Evolutionary conservation across 2,329 filamentous ascomycete species (phyloP).

Genomic region (Colletotrichum sp.): DNA sequence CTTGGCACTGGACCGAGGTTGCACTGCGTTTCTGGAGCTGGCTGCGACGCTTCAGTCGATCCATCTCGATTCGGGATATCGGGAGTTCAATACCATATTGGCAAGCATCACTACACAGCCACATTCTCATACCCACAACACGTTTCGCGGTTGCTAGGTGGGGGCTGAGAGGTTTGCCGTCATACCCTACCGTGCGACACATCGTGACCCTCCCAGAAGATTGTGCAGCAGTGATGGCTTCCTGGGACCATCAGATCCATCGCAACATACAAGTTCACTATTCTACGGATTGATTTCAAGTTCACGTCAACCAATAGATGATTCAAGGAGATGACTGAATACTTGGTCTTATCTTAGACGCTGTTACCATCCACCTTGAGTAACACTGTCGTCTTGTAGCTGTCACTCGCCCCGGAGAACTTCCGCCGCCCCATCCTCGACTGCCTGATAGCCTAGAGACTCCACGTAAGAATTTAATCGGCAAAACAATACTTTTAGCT

Average conservation of each 20-base stretch:
- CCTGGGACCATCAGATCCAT: neutral
- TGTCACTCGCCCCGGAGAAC: neutral
- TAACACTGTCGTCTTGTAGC: neutral
- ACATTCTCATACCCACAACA: neutral
- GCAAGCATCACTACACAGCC: neutral
- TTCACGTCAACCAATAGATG: neutral
- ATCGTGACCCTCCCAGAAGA: neutral
- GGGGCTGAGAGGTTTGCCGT: neutral
- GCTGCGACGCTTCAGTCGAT: neutral
- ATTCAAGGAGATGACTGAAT: neutral
- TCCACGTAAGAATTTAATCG: neutral
- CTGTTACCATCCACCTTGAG: neutral
- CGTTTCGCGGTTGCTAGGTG: neutral
- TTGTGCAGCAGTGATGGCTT: neutral
- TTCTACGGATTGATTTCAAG: neutral
- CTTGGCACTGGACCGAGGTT: neutral
- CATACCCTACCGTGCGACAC: neutral
- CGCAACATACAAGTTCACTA: neutral
- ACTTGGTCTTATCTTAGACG: neutral
- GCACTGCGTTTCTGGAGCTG: neutral
- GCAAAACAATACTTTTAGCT: neutral
- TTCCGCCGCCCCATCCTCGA: neutral
- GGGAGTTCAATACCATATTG: neutral
- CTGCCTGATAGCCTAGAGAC: neutral
- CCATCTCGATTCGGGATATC: neutral